Base-by-base conservation (phyloP, 352 stramenopile species). In the Thalassiosira pacifica region DNA sequence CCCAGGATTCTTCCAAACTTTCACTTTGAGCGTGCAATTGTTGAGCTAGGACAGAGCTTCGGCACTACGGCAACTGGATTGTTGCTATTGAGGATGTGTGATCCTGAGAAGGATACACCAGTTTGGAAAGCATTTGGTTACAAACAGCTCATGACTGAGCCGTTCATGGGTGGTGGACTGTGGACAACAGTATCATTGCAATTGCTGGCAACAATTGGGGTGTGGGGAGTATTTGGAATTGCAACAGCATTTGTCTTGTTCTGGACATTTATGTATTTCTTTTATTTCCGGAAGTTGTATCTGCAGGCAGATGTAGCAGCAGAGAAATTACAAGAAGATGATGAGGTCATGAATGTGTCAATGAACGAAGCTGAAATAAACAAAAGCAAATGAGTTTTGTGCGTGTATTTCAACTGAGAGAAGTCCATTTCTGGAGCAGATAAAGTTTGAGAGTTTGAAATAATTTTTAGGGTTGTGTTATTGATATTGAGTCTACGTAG, bases 51-150 rank as follows among this genome's bases (percentile, higher is more conserved):
- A 27, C 60, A 68, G 60, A 48, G 31, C 13, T 68, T 68, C 40
- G 60, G 31, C 19, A 66, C 57, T 16, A 66, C 57, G 16, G 57
- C 57, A 29, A 66, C 57, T 11, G 57, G 57, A 24, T 66, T 66
- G 26, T 34, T 66, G 19, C 29, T 66, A 66, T 34, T 66, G 19
- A 24, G 57, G 10, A 66, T 66, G 57, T 29, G 19, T 66, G 57
- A 66, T 66, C 57, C 57, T 34, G 57, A 66, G 5, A 66, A 66
- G 57, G 57, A 66, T 34, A 66, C 57, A 32, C 57, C 57, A 34
- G 57, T 66, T 37, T 66, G 57, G 57, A 66, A 66, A 34, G 57
- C 57, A 37, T 66, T 66, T 66, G 57, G 57, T 5, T 66, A 66
- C 57, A 66, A 66, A 66, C 57, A 66, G 18, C 31, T 66, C n/a